Conservation (phyloP, 768 basidiomycete genomes). For the Boletus speciosus region DNA sequence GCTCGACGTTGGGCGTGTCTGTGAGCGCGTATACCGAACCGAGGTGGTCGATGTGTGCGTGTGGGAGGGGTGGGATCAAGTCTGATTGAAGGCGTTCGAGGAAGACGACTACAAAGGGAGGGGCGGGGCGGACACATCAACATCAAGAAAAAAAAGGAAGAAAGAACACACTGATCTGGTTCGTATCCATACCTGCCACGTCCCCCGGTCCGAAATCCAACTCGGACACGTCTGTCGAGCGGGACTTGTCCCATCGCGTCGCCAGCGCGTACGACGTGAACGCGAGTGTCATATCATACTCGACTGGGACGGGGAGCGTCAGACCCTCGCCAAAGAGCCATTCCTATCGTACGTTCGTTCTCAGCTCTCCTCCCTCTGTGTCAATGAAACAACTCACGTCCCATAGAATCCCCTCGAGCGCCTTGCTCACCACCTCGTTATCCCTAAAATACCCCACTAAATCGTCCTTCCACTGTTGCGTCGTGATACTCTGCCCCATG, state of each 20-base stretch:
- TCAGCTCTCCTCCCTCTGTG: neutral
- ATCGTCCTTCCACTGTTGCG: conserved; percentile 79
- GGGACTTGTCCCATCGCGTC: conserved; percentile 66
- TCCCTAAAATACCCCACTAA: conserved; percentile 66
- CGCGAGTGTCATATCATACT: conserved; percentile 73
- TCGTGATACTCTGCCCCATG: conserved; percentile 79
- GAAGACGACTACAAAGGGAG: conserved; percentile 60
- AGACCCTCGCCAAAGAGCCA: conserved; percentile 84
- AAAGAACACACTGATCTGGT: conserved; percentile 62
- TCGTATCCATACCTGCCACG: conserved; percentile 60
- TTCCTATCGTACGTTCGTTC: conserved; percentile 37
- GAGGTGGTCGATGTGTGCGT: conserved; percentile 55
- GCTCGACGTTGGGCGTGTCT: conserved; percentile 64
- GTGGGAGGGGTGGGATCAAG: conserved; percentile 53
- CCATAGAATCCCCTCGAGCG: conserved; percentile 73
- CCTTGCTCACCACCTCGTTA: conserved; percentile 54
- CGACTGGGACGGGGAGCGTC: conserved; percentile 67
- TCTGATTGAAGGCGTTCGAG: conserved; percentile 67
- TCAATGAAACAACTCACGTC: conserved; percentile 44
- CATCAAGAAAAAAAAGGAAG: too few species aligned
- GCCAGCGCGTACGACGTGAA: conserved; percentile 69
- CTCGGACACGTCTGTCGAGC: conserved; percentile 42
- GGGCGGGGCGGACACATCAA: neutral
- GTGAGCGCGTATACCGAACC: conserved; percentile 47
- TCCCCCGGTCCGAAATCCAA: conserved; percentile 60